These are phyloP conservation scores for Trichoderma virens DNA, from an alignment of 495 filamentous ascomycete genomes.

Conservation along the genomic window DNA sequence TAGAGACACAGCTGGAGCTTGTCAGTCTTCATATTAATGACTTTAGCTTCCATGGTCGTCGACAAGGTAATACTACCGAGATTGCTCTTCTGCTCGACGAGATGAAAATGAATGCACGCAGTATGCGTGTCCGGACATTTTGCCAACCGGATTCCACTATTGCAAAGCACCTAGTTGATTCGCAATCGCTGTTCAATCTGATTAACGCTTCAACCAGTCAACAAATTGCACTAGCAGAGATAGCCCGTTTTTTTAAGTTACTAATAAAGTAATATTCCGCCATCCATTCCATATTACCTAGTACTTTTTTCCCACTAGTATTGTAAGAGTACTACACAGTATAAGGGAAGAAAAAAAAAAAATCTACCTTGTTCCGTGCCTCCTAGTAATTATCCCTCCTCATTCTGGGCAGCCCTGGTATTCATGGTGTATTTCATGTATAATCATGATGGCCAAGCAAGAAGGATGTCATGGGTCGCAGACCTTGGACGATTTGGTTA, in stretches of 20 bases:
- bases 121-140: slow-evolving; percentile 32
- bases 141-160: slow-evolving; percentile 42
- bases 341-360: no score
- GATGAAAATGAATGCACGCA: slow-evolving; percentile 32
- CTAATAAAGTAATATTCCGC: slow-evolving; percentile 28
- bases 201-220: slow-evolving; percentile 24
- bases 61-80: slow-evolving; percentile 17
- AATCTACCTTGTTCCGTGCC: no score
- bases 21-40: slow-evolving; percentile 28
- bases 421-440: background rate
- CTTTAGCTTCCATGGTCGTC: slow-evolving; percentile 37
- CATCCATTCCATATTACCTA: no score
- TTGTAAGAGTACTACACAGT: no score
- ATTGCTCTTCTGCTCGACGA: slow-evolving; percentile 30
- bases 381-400: no score
- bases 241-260: slow-evolving; percentile 30
- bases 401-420: background rate
- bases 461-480: background rate
- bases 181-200: slow-evolving; percentile 29
- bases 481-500: slow-evolving; percentile 11
- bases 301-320: no score
- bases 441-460: background rate
- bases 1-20: slow-evolving; percentile 42
- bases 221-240: slow-evolving; percentile 31
- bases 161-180: slow-evolving; percentile 36